Conservation (phyloP, 257 asterid species). For the Orobanche coerulescens region DNA sequence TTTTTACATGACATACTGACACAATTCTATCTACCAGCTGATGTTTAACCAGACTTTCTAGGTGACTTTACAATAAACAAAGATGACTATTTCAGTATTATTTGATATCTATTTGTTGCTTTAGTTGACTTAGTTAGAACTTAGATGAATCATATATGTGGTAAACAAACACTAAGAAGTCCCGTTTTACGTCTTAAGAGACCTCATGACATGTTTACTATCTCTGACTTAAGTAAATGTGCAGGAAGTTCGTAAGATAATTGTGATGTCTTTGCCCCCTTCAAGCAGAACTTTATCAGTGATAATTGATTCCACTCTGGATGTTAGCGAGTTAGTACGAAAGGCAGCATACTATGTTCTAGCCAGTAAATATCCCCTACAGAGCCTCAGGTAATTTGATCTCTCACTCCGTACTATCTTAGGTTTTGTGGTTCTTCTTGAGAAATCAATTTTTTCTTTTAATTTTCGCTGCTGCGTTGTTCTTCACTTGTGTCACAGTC, state of each 20-base stretch:
- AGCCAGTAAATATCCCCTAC: constrained; percentile 76
- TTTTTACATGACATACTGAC: constrained; percentile 4
- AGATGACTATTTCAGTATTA: not conserved
- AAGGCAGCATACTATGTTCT: constrained; percentile 76
- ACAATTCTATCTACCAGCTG: not conserved
- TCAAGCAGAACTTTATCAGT: constrained; percentile 54
- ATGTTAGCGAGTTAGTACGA: constrained; percentile 78
- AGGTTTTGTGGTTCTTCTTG: not conserved
- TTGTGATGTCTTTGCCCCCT: constrained; percentile 84
- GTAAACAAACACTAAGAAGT: not conserved
- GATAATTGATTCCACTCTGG: constrained; percentile 73
- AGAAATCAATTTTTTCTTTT: not conserved
- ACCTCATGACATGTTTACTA: not conserved
- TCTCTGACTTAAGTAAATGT: constrained; percentile 14
- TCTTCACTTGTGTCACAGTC: too few species aligned
- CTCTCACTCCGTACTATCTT: not conserved
- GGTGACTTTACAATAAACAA: not conserved
- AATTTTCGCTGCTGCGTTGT: too few species aligned
- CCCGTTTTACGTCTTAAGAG: not conserved
- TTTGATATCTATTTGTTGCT: not conserved
- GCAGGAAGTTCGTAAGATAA: constrained; percentile 87
- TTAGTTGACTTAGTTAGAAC: not conserved
- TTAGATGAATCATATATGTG: constrained; percentile 3
- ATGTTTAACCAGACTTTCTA: not conserved
- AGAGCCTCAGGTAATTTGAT: constrained; percentile 73